A percentile compares a stretch with the other conserved stretches of the same genome.
Evolutionary conservation across 2,329 filamentous ascomycete species (phyloP).

Genomic region (Scopulariopsis brevicaulis): DNA sequence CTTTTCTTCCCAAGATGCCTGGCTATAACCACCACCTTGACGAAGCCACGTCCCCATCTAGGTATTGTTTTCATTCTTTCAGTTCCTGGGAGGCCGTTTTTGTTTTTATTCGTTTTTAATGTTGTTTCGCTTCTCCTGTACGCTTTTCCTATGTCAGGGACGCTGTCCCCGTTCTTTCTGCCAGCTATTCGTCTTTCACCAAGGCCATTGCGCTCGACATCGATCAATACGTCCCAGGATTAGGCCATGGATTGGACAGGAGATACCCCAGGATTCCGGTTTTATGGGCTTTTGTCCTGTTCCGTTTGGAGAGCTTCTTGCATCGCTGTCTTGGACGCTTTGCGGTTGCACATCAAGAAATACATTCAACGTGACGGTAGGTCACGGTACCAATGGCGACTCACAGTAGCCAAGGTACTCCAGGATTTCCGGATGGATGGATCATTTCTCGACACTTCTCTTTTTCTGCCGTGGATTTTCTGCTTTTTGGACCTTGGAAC

Average conservation of each 20-base stretch:
- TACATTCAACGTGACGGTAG: neutral
- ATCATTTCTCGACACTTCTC: neutral
- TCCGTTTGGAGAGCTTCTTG: neutral
- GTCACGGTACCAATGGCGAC: neutral
- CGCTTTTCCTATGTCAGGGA: slow-evolving; percentile 10
- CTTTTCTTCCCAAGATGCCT: slow-evolving; percentile 6
- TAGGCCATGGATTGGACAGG: neutral
- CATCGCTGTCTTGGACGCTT: neutral
- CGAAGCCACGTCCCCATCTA: slow-evolving; percentile 48
- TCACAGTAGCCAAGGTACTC: neutral
- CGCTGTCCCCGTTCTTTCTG: slow-evolving; percentile 3
- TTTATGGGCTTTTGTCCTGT: neutral
- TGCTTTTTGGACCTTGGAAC: neutral
- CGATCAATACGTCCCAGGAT: neutral
- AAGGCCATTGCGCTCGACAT: neutral
- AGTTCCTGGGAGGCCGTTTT: slow-evolving; percentile 14
- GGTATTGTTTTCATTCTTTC: slow-evolving; percentile 44
- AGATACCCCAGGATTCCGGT: slow-evolving; percentile 6
- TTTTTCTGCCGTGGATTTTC: neutral
- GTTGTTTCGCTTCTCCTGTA: slow-evolving; percentile 2
- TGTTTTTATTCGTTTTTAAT: neutral
- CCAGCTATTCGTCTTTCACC: neutral
- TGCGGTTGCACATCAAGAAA: neutral
- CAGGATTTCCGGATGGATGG: neutral
- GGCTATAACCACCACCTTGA: slow-evolving; percentile 28